Evolutionary conservation across 805 yeast genomes (phyloP), one percentile per base, ranked within the genome.

Genomic region (Wickerhamiella kurtzmanii): DNA sequence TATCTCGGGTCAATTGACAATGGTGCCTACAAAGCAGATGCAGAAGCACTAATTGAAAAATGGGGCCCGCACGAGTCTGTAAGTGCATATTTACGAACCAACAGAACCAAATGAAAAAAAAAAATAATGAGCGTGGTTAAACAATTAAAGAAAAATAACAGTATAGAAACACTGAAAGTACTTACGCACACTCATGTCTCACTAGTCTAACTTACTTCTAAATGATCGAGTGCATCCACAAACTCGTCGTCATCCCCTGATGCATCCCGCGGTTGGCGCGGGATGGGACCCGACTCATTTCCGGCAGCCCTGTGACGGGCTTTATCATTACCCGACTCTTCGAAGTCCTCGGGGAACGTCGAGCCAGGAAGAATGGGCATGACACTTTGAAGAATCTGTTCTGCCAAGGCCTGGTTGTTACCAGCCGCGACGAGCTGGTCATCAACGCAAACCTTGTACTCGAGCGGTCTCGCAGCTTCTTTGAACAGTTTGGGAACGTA

Each of bases 341-440:
- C 74, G 60, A 82, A 82, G 53, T 77, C 73, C 22, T 73, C 75
- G 17, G 77, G 74, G 57, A 79, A 77, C 44, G 67, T 56, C 59
- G 86, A 94, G 16, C 95, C 95, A 0, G 95, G 95, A 41, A 86
- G 64, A 39, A 88, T 74, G 2, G 96, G 96, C 18, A 79, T 84
- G 43, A 80, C 66, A 45, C 75, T 76, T 47, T 80, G 68, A 22
- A 87, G 70, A 45, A 75, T 71, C 47, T 72, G 67, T 45, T 71
- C 71, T 59, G 81, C 74, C 28, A 67, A 67, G 42, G 75, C 75
- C n/a, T 77, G 69, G 45, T 68, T 65, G n/a, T 67, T 65, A n/a
- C 62, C 62, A 37, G 77, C 56, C 4, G 11, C 15, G 13, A 22
- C 71, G 53, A 82, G 77, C 43, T 36, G 48, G 43, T 35, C 39